phyloP scores from a whole-genome alignment of 31 red algal species.

The Bonnemaisonia californica region DNA sequence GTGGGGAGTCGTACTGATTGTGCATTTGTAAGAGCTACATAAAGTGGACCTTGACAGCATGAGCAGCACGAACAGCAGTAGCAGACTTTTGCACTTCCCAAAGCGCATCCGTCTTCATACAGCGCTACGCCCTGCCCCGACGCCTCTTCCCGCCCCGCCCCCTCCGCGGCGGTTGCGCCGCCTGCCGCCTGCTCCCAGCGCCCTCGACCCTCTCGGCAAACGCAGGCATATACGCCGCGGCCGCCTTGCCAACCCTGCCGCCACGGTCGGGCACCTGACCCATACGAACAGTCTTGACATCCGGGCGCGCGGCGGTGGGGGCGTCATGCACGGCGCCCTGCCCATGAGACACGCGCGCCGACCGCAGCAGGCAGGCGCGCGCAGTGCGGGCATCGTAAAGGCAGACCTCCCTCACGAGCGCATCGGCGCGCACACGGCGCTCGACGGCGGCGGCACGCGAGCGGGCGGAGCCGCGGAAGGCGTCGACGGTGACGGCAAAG shows the following conservation, averaged over 20 bases:
- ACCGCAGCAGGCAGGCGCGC: background rate
- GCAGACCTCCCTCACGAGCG: background rate
- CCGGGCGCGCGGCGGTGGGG: background rate
- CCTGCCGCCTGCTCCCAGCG: background rate
- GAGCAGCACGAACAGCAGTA: no score
- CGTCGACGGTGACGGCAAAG: slow-evolving; percentile 5
- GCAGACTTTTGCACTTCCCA: no score
- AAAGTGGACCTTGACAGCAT: no score
- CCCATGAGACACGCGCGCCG: background rate
- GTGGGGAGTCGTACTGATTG: slow-evolving; percentile 56
- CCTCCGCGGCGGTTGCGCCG: background rate
- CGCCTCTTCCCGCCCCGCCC: background rate
- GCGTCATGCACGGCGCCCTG: background rate
- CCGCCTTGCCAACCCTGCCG: slow-evolving; percentile 1
- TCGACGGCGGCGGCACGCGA: background rate
- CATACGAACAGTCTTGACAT: slow-evolving; percentile 37
- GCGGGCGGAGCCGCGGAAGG: slow-evolving; percentile 4
- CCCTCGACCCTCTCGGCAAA: slow-evolving; percentile 9
- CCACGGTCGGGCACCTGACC: slow-evolving; percentile 46
- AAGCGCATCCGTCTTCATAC: no score
- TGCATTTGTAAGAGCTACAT: background rate
- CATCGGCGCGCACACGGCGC: background rate
- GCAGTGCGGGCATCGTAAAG: background rate
- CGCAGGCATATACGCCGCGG: slow-evolving; percentile 13
- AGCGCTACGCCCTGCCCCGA: no score